Percentiles rank a stretch among this genome's conserved stretches.
Evolutionary conservation across 2,329 filamentous ascomycete genomes (phyloP).

Genomic region (Cladosporium sp.): DNA sequence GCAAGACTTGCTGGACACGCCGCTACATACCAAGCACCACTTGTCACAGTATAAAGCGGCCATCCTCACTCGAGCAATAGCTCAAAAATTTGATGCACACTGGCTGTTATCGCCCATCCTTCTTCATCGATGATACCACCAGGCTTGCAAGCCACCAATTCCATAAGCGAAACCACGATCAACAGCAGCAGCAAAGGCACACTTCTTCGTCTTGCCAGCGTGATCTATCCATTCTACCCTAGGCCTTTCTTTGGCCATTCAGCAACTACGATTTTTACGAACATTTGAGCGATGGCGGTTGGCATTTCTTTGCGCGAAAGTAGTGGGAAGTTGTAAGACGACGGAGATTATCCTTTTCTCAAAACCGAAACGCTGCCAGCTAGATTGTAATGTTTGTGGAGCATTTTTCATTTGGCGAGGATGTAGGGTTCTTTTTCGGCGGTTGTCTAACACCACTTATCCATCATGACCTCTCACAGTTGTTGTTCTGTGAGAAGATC

Average conservation of each 20-base stretch:
- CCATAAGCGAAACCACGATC: background rate
- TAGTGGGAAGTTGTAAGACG: background rate
- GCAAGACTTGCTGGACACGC: conserved; percentile 24
- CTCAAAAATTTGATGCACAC: background rate
- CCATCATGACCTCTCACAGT: background rate
- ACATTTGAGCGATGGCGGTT: background rate
- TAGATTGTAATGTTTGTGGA: conserved; percentile 4
- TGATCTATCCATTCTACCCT: background rate
- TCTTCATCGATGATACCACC: conserved; percentile 7
- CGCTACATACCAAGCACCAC: background rate
- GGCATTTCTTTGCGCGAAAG: background rate
- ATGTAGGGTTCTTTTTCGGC: background rate
- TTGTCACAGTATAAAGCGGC: conserved; percentile 3
- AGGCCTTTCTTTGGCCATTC: background rate
- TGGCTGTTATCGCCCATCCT: background rate
- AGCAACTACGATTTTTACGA: conserved; percentile 8
- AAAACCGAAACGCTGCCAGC: background rate
- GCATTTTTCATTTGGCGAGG: background rate
- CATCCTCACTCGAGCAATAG: background rate
- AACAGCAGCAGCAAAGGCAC: background rate
- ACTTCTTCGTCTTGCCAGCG: background rate
- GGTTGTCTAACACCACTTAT: background rate
- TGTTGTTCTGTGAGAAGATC: background rate
- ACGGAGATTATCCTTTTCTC: background rate
- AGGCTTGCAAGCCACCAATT: background rate